Base-by-base conservation (phyloP, 2,329 filamentous ascomycete genomes). In the Stachybotrys chartarum region DNA sequence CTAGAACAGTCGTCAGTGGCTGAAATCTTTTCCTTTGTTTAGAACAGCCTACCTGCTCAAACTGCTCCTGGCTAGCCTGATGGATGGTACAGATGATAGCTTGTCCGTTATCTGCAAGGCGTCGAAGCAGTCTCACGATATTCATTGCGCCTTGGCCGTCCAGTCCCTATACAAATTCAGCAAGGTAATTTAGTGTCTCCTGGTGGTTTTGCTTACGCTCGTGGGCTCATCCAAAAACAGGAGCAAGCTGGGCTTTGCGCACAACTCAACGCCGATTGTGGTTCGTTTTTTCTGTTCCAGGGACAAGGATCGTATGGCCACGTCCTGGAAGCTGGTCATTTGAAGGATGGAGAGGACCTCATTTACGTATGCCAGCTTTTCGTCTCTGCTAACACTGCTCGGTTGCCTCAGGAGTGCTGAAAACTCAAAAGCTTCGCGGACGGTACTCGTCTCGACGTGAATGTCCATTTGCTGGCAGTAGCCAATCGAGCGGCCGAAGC, bases 271-370 rank as follows among this genome's bases (percentile, higher is more conserved):
- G n/a, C 80, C 83, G 48, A 86, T 85, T 0, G 82, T 86, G 0
- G 85, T 69, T 1, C 82, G 75, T 65, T 86, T 86, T 6, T 82
- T 75, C 63, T 85, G 82, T 58, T 85, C 81, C 2, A 85, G 78
- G 50, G 84, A 83, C 7, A 85, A 72, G 7, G 82, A 82, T 54
- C 79, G 78, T 1, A 84, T 84, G 0, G 83, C 81, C 0, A 81
- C 74, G 48, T 87, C 81, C 12, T 84, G 82, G 56, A 85, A 87
- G 54, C 86, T 83, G 31, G 80, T 71, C 83, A 88, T 86, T 65
- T 83, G 79, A 30, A 88, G 74, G 75, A 88, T 81, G 65, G 79
- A 77, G 62, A 87, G 85, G 24, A 87, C 82, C 46, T 84, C 77
- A 58, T 87, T 83, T 5, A 86, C 84, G 52, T 83, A 86, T 0